phyloP scores from a whole-genome alignment of 495 filamentous ascomycete species.

The Penicillium pulvis region DNA sequence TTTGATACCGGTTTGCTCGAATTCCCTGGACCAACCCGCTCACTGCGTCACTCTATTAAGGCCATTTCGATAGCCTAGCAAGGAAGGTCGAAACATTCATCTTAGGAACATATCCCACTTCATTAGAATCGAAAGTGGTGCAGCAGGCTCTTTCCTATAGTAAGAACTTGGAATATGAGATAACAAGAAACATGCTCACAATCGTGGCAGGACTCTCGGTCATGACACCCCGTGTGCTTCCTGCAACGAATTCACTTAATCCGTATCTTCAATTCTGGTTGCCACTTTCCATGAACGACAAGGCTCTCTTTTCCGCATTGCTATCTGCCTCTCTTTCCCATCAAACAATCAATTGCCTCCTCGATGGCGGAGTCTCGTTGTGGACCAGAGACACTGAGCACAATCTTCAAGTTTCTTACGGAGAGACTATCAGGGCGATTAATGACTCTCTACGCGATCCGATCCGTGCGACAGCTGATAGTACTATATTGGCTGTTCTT shows the following conservation, averaged over 20 bases:
- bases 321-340: neutral
- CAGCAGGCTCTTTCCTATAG: neutral
- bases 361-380: neutral
- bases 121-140: neutral
- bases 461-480: neutral
- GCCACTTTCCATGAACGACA: neutral
- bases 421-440: neutral
- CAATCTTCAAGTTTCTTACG: neutral
- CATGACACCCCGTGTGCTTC: slow-evolving; percentile 10
- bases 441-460: slow-evolving; percentile 4
- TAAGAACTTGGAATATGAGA: neutral
- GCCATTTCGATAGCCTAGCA: neutral
- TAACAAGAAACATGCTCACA: neutral
- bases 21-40: neutral
- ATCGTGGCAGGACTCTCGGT: neutral
- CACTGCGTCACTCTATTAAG: neutral
- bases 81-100: neutral
- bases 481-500: neutral
- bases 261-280: slow-evolving; percentile 8
- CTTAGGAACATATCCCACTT: neutral
- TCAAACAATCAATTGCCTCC: neutral
- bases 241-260: neutral
- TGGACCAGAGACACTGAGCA: neutral
- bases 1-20: no score
- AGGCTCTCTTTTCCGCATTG: neutral